Evolutionary conservation across 768 basidiomycete species (phyloP), one percentile per base, ranked within the genome.

Genomic region (Trametes meyenii): DNA sequence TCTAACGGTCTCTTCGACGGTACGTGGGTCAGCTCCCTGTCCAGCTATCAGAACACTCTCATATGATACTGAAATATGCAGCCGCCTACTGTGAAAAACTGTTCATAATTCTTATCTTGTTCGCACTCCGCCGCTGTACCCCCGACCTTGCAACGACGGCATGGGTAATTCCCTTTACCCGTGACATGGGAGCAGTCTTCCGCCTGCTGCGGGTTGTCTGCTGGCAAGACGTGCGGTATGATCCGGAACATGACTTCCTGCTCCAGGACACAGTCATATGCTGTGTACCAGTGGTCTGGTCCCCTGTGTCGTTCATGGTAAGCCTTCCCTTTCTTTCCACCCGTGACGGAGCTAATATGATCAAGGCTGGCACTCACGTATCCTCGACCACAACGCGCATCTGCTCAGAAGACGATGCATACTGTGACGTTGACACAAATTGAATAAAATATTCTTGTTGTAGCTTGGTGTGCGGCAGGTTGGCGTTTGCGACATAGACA

Each of bases 391-490:
- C 45, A 46, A 33, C 74, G 3, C 69, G 63, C 50, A 78, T 75
- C 51, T 80, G 78, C 58, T 81, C 80, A 1, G 71, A 55, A n/a
- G 74, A 61, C 8, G 64, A 61, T 0, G 79, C 77, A 58, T 74
- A 59, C 5, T 70, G 71, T 3, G 78, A 82, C 0, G 77, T 77
- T 5, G 75, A 78, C 1, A 77, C 58, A 59, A 81, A 81, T 21
- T 75, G 75, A 21, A 73, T 67, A 66, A 74, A 72, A 24, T 67
- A 74, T 53, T 80, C 71, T 51, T 79, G 76, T 2, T 77, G 69
- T 0, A 79, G 64, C 11, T 79, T 65, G 29, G 67, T 52, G 11
- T 70, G 67, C 0, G 77, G 79, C 0, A 81, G 66, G 55, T 75
- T 77, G 14, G 69, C 59, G 43, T 79, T 74, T 0, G 67, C 73